phyloP scores from a whole-genome alignment of 208 protist genomes.

The Trypanosomatidae sp. region DNA sequence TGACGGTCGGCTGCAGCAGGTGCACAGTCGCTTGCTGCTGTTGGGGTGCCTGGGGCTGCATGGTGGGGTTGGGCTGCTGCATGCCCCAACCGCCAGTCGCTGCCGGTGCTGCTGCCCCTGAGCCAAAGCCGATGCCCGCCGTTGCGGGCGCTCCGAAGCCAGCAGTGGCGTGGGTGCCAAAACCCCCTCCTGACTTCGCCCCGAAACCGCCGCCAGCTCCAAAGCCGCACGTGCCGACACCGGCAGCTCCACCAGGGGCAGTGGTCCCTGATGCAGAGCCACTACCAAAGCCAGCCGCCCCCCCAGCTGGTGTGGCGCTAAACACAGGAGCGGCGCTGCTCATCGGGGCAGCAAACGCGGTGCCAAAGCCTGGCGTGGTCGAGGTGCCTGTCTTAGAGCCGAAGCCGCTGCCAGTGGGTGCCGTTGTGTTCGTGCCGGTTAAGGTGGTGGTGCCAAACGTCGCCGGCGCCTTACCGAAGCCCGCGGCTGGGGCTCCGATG shows the following conservation, averaged over 20 bases:
- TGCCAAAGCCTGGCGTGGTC: neutral
- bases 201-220: constrained; percentile 3
- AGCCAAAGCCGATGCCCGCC: constrained; percentile 9
- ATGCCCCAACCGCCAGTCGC: neutral
- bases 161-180: neutral
- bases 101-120: constrained; percentile 10
- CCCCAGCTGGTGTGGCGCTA: neutral
- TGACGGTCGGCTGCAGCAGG: constrained; percentile 13
- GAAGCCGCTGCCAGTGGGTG: neutral
- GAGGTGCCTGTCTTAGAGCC: neutral
- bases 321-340: neutral
- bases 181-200: neutral
- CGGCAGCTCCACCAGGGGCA: neutral
- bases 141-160: constrained; percentile 19
- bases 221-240: neutral
- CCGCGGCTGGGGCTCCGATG: constrained; percentile 1
- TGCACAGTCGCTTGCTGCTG: neutral
- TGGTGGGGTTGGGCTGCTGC: constrained; percentile 4
- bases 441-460: constrained; percentile 16
- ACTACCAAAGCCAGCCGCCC: neutral
- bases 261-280: neutral
- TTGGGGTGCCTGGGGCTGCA: neutral
- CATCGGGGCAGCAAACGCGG: neutral
- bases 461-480: constrained; percentile 9
- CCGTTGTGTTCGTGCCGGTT: constrained; percentile 4